phyloP scores from a whole-genome alignment of 208 protist genomes.

The Angomonas ambiguus region DNA sequence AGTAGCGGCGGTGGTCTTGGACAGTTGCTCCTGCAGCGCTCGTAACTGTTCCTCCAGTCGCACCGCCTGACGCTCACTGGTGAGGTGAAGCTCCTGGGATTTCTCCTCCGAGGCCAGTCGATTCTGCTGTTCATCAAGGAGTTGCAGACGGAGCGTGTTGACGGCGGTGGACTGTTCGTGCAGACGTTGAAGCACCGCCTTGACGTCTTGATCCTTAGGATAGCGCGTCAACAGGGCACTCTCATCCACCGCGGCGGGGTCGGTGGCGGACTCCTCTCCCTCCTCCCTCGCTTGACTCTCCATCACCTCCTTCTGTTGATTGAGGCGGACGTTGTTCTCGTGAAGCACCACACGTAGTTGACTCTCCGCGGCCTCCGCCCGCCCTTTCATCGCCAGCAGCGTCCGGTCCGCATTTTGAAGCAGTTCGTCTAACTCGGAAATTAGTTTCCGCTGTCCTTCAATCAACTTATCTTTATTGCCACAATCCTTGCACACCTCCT shows the following conservation, averaged over 20 bases:
- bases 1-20: not conserved
- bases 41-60: conserved; percentile 31
- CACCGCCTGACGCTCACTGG: not conserved
- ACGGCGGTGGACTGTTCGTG: conserved; percentile 20
- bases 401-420: conserved; percentile 30
- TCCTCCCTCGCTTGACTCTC: not conserved
- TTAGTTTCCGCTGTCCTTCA: conserved; percentile 21
- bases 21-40: conserved; percentile 45
- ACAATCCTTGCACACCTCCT: not conserved
- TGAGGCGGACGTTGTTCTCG: not conserved
- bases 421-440: conserved; percentile 33
- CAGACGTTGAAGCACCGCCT: conserved; percentile 17
- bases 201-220: conserved; percentile 16
- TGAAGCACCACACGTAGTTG: not conserved
- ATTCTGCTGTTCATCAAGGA: conserved; percentile 40
- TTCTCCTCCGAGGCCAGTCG: conserved; percentile 47
- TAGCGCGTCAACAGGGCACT: conserved; percentile 16
- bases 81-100: conserved; percentile 22
- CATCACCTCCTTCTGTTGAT: not conserved
- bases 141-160: conserved; percentile 19
- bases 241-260: not conserved
- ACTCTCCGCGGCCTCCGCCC: conserved; percentile 24
- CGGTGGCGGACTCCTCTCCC: not conserved
- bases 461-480: conserved; percentile 26
- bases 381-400: conserved; percentile 29